A percentile compares a stretch with the other conserved stretches of the same genome.
phyloP scores from a whole-genome alignment of 1,284 basidiomycete species.

The Anthracocystis walkeri region DNA sequence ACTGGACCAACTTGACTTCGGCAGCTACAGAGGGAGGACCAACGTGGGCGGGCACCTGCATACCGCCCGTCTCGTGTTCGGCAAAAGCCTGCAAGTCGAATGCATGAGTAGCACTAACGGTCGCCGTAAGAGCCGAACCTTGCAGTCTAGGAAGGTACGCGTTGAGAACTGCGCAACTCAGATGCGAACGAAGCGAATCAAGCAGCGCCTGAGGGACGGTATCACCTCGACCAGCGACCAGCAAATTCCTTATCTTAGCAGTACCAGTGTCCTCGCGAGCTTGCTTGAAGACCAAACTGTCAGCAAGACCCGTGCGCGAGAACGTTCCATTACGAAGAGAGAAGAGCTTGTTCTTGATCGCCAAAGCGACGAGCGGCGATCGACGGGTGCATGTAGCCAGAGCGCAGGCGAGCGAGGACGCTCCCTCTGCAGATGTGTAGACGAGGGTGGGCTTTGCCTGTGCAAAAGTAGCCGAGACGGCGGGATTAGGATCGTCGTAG shows the following conservation, averaged over 20 bases:
- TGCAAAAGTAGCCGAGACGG: conserved; percentile 22
- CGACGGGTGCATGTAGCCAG: conserved; percentile 37
- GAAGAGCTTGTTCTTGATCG: conserved; percentile 51
- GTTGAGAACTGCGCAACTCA: conserved; percentile 64
- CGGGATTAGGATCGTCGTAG: conserved; percentile 45
- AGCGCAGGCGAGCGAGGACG: conserved; percentile 49
- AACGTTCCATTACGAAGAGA: conserved; percentile 59
- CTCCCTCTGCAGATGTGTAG: conserved; percentile 52
- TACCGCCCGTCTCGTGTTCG: conserved; percentile 41
- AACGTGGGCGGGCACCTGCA: conserved; percentile 56
- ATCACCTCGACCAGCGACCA: conserved; percentile 42
- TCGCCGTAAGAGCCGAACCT: conserved; percentile 39
- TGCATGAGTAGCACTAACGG: conserved; percentile 57
- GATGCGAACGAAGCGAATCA: conserved; percentile 60
- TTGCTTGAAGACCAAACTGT: conserved; percentile 40
- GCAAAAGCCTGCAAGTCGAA: conserved; percentile 67
- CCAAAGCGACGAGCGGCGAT: conserved; percentile 29
- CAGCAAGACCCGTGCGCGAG: conserved; percentile 35
- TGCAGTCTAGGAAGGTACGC: conserved; percentile 48
- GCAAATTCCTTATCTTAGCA: conserved; percentile 30
- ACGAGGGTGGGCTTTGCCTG: conserved; percentile 52
- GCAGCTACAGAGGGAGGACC: conserved; percentile 64
- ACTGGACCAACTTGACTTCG: conserved; percentile 65
- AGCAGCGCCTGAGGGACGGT: conserved; percentile 57
- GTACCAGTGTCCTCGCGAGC: conserved; percentile 41